Percentiles rank a stretch among this genome's conserved stretches.
These are phyloP conservation scores for Periglandula ipomoeae DNA, from an alignment of 2,329 filamentous ascomycete genomes.

Conservation along the genomic window DNA sequence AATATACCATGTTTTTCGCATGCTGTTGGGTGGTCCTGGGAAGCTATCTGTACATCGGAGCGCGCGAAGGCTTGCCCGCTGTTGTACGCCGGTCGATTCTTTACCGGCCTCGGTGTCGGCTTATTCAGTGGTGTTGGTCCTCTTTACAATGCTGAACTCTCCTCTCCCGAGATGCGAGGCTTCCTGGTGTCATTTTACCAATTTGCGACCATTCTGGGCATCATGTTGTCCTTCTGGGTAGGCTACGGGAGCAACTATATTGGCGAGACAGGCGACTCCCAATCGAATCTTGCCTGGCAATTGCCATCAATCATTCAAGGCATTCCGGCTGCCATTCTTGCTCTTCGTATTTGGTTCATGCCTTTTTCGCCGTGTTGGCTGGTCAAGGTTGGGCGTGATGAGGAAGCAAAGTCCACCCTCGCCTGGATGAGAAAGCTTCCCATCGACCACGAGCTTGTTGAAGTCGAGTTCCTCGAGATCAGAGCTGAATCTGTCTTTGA, in stretches of 20 bases:
- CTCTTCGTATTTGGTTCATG: conserved; percentile 50
- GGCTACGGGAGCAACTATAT: conserved; percentile 52
- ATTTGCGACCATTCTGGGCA: conserved; percentile 14
- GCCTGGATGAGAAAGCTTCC: conserved; percentile 56
- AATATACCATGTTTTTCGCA: conserved; percentile 5
- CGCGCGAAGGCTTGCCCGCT: conserved; percentile 28
- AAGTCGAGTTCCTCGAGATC: conserved; percentile 79
- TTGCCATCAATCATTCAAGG: conserved; percentile 59
- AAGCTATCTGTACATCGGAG: conserved; percentile 35
- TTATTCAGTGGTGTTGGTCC: conserved; percentile 16
- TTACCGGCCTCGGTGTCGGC: conserved; percentile 17
- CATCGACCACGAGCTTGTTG: conserved; percentile 57
- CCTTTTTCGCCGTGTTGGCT: conserved; percentile 63
- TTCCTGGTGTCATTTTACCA: conserved; percentile 15
- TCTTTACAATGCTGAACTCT: conserved; percentile 15
- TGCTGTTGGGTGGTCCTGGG: conserved; percentile 29
- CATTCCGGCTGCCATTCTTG: conserved; percentile 54
- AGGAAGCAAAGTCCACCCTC: conserved; percentile 48
- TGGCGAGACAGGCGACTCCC: conserved; percentile 34
- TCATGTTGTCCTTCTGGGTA: conserved; percentile 13
- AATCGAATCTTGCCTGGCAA: no score
- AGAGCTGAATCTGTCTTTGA: conserved; percentile 71
- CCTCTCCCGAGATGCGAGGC: conserved; percentile 13
- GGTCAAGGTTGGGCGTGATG: conserved; percentile 50
- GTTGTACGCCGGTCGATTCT: conserved; percentile 29